Base-by-base conservation (phyloP, 1,139 yeast species). In the Hanseniaspora sp. region DNA sequence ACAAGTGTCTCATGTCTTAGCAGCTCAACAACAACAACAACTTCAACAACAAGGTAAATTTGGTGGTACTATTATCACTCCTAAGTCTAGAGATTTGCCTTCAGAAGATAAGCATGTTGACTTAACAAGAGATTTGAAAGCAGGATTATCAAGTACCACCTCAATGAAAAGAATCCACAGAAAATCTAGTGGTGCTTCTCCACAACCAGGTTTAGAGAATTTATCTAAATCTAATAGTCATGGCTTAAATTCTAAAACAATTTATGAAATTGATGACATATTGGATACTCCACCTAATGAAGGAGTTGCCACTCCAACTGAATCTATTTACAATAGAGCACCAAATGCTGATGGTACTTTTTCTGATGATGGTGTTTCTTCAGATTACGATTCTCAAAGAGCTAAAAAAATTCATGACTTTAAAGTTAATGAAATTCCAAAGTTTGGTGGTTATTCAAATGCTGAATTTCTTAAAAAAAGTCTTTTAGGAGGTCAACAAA, bases 381-480 rank as follows among this genome's bases (percentile, higher is more conserved):
- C 60, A 46, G 63, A 62, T 52, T 35, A 31, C 6, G 46, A 35
- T 18, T 28, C 48, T 6, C 28, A 34, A 29, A 45, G 45, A 37
- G 28, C 29, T 38, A 30, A 37, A 35, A 51, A 47, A 46, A 38
- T 28, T 31, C 30, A 18, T 28, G 51, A 48, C 12, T 37, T 28
- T 28, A 44, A 46, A 11, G 37, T 23, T 13, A 52, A 58, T 38
- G 65, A 68, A 52, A 71, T 83, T 44, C 83, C 90, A 0, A 85
- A 86, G n/a, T 83, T 74, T 67, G 92, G 92, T 9, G 92, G 92
- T 1, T 82, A 78, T 61, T 82, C 90, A 0, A 75, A 75, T 48
- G 66, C 65, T 2, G 64, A 63, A 34, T 54, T 61, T 8, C 37
- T 54, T 33, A 64, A 62, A 65, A 75, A 59, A 71, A 74, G 62